phyloP scores from a whole-genome alignment of 495 filamentous ascomycete genomes.

The Neurospora sp. region DNA sequence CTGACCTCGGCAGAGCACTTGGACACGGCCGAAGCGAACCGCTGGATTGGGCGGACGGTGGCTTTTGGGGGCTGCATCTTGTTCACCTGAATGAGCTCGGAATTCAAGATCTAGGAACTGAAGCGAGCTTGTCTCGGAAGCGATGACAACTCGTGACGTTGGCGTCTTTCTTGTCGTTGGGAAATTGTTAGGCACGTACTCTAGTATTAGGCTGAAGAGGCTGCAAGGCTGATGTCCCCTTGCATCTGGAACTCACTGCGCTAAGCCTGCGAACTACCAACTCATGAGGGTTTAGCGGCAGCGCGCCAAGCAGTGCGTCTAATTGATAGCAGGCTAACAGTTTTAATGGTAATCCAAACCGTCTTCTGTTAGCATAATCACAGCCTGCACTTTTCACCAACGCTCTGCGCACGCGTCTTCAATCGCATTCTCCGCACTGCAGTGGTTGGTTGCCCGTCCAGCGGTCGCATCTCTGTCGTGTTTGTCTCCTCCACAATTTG shows the following conservation, averaged over 20 bases:
- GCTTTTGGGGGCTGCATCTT: conserved; percentile 14
- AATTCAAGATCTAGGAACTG: too few species aligned
- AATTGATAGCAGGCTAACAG: neutral
- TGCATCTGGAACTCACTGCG: neutral
- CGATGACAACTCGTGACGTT: neutral
- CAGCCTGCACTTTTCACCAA: neutral
- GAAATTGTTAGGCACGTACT: neutral
- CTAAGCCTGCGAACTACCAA: neutral
- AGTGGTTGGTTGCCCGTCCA: neutral
- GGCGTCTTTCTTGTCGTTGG: neutral
- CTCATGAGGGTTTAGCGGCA: neutral
- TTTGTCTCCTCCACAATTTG: neutral
- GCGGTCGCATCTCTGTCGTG: neutral
- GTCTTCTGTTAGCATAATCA: neutral
- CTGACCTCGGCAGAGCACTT: conserved; percentile 77
- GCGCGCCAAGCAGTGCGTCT: neutral
- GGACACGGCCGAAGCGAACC: conserved; percentile 70
- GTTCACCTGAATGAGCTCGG: too few species aligned
- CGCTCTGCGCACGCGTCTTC: neutral
- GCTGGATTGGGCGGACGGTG: conserved; percentile 65
- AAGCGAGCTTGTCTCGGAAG: too few species aligned
- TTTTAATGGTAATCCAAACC: accelerated
- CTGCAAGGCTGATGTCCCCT: neutral
- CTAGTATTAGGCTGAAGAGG: neutral
- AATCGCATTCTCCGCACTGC: neutral